phyloP scores from a whole-genome alignment of 495 filamentous ascomycete genomes.

The Neurospora sp. region DNA sequence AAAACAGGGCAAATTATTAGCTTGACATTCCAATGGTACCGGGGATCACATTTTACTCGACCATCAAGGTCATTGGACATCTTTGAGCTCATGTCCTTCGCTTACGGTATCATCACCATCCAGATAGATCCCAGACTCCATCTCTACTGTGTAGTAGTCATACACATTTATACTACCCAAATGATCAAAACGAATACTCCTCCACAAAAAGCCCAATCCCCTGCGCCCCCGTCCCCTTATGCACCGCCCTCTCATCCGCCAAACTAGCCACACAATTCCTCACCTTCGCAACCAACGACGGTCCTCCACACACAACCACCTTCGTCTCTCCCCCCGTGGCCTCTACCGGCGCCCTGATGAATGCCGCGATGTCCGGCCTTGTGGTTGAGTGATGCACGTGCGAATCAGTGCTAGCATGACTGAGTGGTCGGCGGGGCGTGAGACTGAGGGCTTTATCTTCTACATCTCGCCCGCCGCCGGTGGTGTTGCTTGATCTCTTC shows the following conservation, averaged over 20 bases:
- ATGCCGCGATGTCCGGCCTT: conserved; percentile 32
- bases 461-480: conserved; percentile 10
- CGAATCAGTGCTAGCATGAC: conserved; percentile 24
- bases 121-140: no score
- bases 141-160: no score
- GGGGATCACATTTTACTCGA: no score
- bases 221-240: conserved; percentile 84
- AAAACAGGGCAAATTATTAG: no score
- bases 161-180: no score
- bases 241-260: conserved; percentile 78
- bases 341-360: conserved; percentile 49
- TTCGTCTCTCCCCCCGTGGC: conserved; percentile 70
- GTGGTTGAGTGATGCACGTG: conserved; percentile 28
- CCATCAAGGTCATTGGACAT: no score
- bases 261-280: conserved; percentile 57
- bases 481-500: conserved; percentile 9
- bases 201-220: conserved; percentile 48
- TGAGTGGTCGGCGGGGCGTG: conserved; percentile 4
- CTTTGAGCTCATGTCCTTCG: no score
- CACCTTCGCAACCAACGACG: conserved; percentile 52
- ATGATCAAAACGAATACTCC: conserved; percentile 34
- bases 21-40: no score
- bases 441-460: conserved; percentile 2
- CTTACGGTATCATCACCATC: no score
- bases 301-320: conserved; percentile 72